Evolutionary conservation across 1,284 basidiomycete genomes (phyloP).

Genomic region (Pseudozyma hubeiensis): DNA sequence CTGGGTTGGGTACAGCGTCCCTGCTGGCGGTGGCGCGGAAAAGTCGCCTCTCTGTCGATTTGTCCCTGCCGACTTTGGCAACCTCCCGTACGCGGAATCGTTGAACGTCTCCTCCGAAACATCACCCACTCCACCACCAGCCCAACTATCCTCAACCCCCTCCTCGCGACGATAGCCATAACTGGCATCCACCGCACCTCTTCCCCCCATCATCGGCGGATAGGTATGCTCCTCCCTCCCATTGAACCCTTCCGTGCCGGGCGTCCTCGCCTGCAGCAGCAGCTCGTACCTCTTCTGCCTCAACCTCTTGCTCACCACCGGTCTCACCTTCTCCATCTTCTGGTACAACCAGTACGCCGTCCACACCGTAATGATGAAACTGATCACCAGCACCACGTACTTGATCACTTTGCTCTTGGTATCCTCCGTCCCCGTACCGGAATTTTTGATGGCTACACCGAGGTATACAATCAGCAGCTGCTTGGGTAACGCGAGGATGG

Average conservation of each 20-base stretch:
- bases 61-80: background rate
- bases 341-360: constrained; percentile 86
- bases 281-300: constrained; percentile 75
- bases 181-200: constrained; percentile 3
- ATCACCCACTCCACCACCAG: constrained; percentile 2
- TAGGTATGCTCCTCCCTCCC: constrained; percentile 11
- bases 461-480: constrained; percentile 69
- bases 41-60: background rate
- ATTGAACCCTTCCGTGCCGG: constrained; percentile 26
- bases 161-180: constrained; percentile 3
- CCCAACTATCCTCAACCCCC: constrained; percentile 9
- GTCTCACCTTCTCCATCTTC: constrained; percentile 81
- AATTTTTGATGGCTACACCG: constrained; percentile 63
- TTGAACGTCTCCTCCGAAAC: constrained; percentile 20
- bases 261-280: constrained; percentile 42
- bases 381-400: constrained; percentile 62
- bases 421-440: constrained; percentile 45
- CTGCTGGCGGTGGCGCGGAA: background rate
- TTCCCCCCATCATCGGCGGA: constrained; percentile 7
- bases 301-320: constrained; percentile 74
- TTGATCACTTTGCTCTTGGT: constrained; percentile 65
- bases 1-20: background rate
- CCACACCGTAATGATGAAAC: constrained; percentile 76
- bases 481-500: constrained; percentile 81
- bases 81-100: background rate